These are phyloP conservation scores for Candida pseudofarinosa DNA, from an alignment of 805 yeast genomes.

Conservation along the genomic window DNA sequence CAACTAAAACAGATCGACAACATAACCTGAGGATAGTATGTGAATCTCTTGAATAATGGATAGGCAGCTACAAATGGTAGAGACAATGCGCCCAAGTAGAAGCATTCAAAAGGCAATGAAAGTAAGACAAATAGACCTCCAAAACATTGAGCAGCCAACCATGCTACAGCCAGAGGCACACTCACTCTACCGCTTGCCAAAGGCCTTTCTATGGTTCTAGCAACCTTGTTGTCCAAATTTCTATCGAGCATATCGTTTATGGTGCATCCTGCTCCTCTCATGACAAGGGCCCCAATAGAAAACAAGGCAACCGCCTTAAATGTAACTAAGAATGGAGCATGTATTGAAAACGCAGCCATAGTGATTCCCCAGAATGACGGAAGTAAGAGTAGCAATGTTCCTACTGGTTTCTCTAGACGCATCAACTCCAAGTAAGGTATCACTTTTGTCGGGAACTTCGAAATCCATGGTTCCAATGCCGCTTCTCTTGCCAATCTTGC, in stretches of 20 bases:
- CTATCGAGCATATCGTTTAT: constrained; percentile 87
- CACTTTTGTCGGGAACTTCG: constrained; percentile 64
- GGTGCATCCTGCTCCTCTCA: constrained; percentile 98
- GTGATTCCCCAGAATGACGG: constrained; percentile 94
- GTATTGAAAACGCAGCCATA: constrained; percentile 73
- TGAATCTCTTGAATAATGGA: constrained; percentile 90
- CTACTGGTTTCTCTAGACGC: constrained; percentile 95
- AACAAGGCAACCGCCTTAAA: constrained; percentile 62
- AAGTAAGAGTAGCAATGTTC: constrained; percentile 74
- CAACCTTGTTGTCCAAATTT: constrained; percentile 78
- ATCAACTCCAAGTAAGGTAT: constrained; percentile 90
- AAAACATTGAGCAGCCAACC: constrained; percentile 68
- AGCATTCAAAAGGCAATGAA: constrained; percentile 75
- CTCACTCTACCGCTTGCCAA: constrained; percentile 82
- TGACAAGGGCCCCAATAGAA: constrained; percentile 78
- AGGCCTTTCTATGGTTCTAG: constrained; percentile 89
- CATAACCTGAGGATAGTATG: constrained; percentile 90
- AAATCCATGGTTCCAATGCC: constrained; percentile 39
- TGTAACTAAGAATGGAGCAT: constrained; percentile 67
- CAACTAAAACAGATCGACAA: constrained; percentile 84
- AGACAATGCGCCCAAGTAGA: constrained; percentile 76
- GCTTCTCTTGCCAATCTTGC: constrained; percentile 51
- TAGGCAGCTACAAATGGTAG: constrained; percentile 77
- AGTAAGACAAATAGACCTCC: constrained; percentile 71
- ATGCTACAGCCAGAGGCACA: constrained; percentile 62